Conservation (phyloP, 2,329 filamentous ascomycete species). For the Exophiala xenobiotica region DNA sequence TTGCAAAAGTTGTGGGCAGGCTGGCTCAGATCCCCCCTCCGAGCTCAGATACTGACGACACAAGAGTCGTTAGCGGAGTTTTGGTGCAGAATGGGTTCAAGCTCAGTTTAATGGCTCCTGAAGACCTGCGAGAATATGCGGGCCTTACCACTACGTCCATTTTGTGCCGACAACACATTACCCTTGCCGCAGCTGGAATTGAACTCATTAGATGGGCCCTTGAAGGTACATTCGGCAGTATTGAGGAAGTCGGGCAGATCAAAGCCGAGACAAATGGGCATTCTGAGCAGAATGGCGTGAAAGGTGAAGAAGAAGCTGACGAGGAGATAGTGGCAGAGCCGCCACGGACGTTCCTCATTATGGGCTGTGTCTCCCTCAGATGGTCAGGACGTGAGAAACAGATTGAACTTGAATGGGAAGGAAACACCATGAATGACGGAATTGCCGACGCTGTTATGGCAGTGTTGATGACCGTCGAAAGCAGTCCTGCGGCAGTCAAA, state of each 20-base stretch:
- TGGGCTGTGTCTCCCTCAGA: slow-evolving; percentile 85
- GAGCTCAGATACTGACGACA: slow-evolving; percentile 44
- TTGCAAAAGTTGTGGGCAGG: slow-evolving; percentile 93
- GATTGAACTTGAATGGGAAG: slow-evolving; percentile 93
- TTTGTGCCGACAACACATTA: slow-evolving; percentile 85
- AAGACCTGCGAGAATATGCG: slow-evolving; percentile 92
- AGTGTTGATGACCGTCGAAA: slow-evolving; percentile 87
- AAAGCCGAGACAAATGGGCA: slow-evolving; percentile 23
- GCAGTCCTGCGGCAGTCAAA: slow-evolving; percentile 90
- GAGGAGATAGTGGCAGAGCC: slow-evolving; percentile 44
- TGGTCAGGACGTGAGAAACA: slow-evolving; percentile 71
- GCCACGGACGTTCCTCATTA: slow-evolving; percentile 61
- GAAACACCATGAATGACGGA: slow-evolving; percentile 94
- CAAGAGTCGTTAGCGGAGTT: slow-evolving; percentile 76
- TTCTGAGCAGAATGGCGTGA: slow-evolving; percentile 35
- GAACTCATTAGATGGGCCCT: slow-evolving; percentile 92
- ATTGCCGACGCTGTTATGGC: slow-evolving; percentile 97
- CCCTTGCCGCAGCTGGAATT: slow-evolving; percentile 80
- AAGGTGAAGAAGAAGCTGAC: slow-evolving; percentile 44
- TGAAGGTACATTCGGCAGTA: slow-evolving; percentile 86
- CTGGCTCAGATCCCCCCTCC: slow-evolving; percentile 79
- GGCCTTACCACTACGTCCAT: slow-evolving; percentile 96
- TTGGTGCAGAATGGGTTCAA: slow-evolving; percentile 98
- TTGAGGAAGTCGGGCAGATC: slow-evolving; percentile 55
- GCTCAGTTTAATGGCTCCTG: slow-evolving; percentile 92